A percentile compares a stretch with the other conserved stretches of the same genome.
These are phyloP conservation scores for Yamadazyma akitaensis DNA, from an alignment of 805 yeast species.

Conservation along the genomic window DNA sequence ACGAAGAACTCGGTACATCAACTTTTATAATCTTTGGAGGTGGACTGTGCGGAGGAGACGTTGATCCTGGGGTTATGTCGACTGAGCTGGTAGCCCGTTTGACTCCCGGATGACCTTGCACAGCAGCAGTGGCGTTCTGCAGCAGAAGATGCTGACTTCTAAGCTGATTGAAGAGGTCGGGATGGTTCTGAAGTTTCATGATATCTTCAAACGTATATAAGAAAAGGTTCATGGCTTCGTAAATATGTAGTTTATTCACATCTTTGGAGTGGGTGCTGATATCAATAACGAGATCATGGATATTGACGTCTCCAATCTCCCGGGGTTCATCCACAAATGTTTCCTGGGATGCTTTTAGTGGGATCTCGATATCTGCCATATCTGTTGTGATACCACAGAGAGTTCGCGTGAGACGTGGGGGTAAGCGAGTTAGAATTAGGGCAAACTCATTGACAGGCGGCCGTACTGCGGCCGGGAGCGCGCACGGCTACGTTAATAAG, in stretches of 20 bases:
- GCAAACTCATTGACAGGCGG: too few species aligned
- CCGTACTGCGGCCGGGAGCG: too few species aligned
- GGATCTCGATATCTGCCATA: constrained; percentile 25
- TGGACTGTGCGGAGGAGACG: constrained; percentile 21
- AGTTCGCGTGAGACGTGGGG: background rate
- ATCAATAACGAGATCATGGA: constrained; percentile 35
- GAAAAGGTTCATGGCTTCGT: constrained; percentile 33
- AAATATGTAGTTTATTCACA: constrained; percentile 32
- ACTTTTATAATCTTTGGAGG: constrained; percentile 15
- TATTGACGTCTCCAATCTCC: constrained; percentile 28
- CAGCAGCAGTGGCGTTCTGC: background rate
- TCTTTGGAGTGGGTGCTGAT: constrained; percentile 27
- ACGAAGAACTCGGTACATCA: background rate
- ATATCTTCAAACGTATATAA: constrained; percentile 29
- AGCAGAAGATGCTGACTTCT: constrained; percentile 24
- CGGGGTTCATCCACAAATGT: constrained; percentile 42
- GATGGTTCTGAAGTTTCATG: constrained; percentile 26
- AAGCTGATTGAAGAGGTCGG: constrained; percentile 21
- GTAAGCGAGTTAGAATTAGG: background rate
- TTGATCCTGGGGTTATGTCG: background rate
- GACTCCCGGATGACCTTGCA: background rate
- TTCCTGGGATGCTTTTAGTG: constrained; percentile 35
- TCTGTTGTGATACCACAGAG: background rate
- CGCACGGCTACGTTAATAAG: too few species aligned
- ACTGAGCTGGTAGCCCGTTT: background rate